Conservation (phyloP, 2,329 filamentous ascomycete species). For the Teratosphaeriaceae sp. region DNA sequence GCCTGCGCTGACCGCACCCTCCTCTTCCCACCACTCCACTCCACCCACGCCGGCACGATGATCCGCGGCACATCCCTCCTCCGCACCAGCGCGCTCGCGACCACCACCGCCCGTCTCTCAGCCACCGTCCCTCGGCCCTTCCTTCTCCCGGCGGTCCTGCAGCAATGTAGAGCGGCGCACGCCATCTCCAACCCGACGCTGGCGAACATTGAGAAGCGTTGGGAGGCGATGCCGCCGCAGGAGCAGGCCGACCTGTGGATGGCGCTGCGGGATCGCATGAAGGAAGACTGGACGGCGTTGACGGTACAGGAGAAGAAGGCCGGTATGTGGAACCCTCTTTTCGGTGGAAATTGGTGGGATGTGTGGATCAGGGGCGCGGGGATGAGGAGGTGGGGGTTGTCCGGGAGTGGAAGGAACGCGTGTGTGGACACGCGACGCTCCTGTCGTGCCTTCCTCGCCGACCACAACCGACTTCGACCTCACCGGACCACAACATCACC, state of each 20-base stretch:
- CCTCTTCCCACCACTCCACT: no score
- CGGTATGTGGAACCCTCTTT: constrained; percentile 40
- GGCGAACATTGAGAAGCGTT: constrained; percentile 98
- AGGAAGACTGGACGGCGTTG: constrained; percentile 92
- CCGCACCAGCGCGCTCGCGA: no score
- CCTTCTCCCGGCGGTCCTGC: no score
- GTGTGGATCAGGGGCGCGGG: not conserved
- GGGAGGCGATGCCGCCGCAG: constrained; percentile 95
- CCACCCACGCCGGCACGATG: no score
- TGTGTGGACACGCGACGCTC: constrained; percentile 2
- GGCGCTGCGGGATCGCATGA: constrained; percentile 96
- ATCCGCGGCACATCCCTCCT: no score
- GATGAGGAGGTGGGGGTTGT: not conserved
- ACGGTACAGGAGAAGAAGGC: constrained; percentile 98
- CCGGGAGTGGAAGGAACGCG: not conserved
- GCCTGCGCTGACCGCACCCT: no score
- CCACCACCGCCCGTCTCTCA: no score
- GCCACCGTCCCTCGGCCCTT: no score
- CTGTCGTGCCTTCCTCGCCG: not conserved
- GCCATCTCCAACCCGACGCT: constrained; percentile 97
- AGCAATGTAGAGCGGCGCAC: constrained; percentile 61
- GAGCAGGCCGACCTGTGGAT: constrained; percentile 99
- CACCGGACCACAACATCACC: not conserved
- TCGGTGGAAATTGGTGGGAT: not conserved
- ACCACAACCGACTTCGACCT: not conserved